A percentile compares a stretch with the other conserved stretches of the same genome.
Conservation (phyloP, 148 eudicot genomes). For the Rhododendron ferrugineum region DNA sequence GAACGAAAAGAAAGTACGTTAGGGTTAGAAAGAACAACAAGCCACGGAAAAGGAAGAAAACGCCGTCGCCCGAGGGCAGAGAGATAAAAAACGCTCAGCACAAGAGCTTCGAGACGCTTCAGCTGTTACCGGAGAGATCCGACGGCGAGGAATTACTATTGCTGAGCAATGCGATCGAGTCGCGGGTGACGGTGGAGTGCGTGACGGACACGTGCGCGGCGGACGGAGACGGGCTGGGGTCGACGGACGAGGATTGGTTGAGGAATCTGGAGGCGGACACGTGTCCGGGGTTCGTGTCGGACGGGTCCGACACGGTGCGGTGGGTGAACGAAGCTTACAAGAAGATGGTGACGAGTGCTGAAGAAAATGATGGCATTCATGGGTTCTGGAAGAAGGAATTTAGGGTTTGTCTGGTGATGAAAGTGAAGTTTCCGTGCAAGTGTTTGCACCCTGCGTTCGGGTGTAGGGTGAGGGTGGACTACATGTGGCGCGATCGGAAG, state of each 20-base stretch:
- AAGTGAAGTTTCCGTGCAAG: conserved; percentile 19
- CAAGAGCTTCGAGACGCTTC: neutral
- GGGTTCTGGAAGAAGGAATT: neutral
- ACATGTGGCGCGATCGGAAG: conserved; percentile 13
- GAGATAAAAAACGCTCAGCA: neutral
- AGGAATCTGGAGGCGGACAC: conserved; percentile 32
- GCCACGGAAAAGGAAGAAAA: neutral
- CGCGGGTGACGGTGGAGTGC: conserved; percentile 28
- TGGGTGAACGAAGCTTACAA: conserved; percentile 45
- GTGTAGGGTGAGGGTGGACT: conserved; percentile 43
- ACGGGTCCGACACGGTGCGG: conserved; percentile 21
- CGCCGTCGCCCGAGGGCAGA: neutral
- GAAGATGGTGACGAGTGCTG: conserved; percentile 20
- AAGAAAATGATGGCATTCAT: neutral
- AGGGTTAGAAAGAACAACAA: conserved; percentile 18
- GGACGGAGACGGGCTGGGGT: conserved; percentile 21
- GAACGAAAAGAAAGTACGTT: conserved; percentile 41
- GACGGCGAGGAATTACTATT: neutral
- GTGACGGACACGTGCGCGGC: conserved; percentile 22
- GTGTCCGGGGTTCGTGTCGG: conserved; percentile 45
- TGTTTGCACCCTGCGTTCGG: conserved; percentile 21
- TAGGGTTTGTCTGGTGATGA: conserved; percentile 29
- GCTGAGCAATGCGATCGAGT: conserved; percentile 1
- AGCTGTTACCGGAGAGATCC: conserved; percentile 7
- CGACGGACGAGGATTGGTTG: conserved; percentile 33